Evolutionary conservation across 2,329 filamentous ascomycete genomes (phyloP).

Genomic region (Fusarium mexicanum): DNA sequence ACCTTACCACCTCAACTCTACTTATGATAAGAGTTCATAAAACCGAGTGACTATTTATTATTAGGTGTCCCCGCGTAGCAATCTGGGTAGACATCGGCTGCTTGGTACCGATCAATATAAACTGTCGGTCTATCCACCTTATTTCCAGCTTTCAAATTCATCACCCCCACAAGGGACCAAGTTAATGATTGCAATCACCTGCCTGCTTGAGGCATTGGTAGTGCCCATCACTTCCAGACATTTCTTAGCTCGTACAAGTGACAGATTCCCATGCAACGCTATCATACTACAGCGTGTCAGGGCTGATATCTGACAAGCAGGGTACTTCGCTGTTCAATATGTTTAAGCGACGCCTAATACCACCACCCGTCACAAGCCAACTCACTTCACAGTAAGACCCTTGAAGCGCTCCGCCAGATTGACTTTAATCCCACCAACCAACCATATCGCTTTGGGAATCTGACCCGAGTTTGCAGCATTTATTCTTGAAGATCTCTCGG

Average conservation of each 20-base stretch:
- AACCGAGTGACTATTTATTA: neutral
- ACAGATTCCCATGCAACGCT: slow-evolving; percentile 41
- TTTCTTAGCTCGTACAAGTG: slow-evolving; percentile 32
- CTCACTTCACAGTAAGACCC: slow-evolving; percentile 20
- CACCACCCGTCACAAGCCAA: neutral
- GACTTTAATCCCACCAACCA: slow-evolving; percentile 23
- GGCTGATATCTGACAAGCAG: slow-evolving; percentile 29
- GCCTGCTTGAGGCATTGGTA: neutral
- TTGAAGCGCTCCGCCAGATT: slow-evolving; percentile 18
- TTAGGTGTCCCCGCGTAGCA: neutral
- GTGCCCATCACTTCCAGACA: slow-evolving; percentile 24
- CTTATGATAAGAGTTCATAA: slow-evolving; percentile 7
- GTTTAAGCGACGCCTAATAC: slow-evolving; percentile 19
- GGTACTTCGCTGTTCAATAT: slow-evolving; percentile 16
- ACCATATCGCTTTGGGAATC: slow-evolving; percentile 31
- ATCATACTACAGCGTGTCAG: slow-evolving; percentile 21
- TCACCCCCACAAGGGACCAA: slow-evolving; percentile 13
- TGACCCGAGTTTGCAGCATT: slow-evolving; percentile 25
- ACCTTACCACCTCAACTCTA: neutral
- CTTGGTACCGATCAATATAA: slow-evolving; percentile 3
- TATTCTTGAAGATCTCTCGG: slow-evolving; percentile 27
- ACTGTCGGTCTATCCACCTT: slow-evolving; percentile 2
- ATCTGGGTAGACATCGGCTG: neutral
- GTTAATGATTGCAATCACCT: slow-evolving; percentile 3
- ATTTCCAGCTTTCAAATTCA: slow-evolving; percentile 16